Evolutionary conservation across 1,284 basidiomycete genomes (phyloP).

Genomic region (Trametes versicolor): DNA sequence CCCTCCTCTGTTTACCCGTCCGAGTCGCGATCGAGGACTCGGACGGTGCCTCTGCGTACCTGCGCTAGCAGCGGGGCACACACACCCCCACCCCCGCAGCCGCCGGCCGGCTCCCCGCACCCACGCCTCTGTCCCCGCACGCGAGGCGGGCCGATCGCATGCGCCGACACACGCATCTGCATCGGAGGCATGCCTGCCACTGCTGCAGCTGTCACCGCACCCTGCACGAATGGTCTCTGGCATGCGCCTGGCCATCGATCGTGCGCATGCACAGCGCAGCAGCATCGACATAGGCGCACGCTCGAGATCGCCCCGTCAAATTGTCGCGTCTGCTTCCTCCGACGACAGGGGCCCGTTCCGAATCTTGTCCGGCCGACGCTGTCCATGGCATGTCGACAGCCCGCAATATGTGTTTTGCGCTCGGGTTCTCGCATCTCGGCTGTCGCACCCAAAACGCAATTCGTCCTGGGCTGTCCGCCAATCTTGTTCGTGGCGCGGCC

Average conservation of each 20-base stretch:
- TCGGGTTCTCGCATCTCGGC: not conserved
- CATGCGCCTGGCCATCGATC: constrained; percentile 5
- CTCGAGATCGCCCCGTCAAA: constrained; percentile 29
- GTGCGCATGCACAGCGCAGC: not conserved
- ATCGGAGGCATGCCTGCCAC: not conserved
- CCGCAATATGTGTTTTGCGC: not conserved
- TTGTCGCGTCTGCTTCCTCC: constrained; percentile 14
- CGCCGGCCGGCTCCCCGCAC: constrained; percentile 11
- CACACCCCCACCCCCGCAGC: constrained; percentile 12
- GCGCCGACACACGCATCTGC: not conserved
- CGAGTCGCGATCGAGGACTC: not conserved
- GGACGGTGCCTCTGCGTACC: not conserved
- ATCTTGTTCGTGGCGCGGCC: not conserved
- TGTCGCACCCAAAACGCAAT: constrained; percentile 18
- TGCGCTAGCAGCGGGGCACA: not conserved
- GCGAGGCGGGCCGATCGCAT: not conserved
- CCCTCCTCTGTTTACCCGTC: not conserved
- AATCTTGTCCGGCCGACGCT: constrained; percentile 13
- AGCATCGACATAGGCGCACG: constrained; percentile 1
- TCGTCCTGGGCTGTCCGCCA: not conserved
- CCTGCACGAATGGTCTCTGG: not conserved
- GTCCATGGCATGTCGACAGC: not conserved
- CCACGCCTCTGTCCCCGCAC: constrained; percentile 2
- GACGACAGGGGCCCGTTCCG: not conserved
- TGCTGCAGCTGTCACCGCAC: not conserved